Conservation (phyloP, 2,329 filamentous ascomycete genomes). For the Escovopsis weberi region DNA sequence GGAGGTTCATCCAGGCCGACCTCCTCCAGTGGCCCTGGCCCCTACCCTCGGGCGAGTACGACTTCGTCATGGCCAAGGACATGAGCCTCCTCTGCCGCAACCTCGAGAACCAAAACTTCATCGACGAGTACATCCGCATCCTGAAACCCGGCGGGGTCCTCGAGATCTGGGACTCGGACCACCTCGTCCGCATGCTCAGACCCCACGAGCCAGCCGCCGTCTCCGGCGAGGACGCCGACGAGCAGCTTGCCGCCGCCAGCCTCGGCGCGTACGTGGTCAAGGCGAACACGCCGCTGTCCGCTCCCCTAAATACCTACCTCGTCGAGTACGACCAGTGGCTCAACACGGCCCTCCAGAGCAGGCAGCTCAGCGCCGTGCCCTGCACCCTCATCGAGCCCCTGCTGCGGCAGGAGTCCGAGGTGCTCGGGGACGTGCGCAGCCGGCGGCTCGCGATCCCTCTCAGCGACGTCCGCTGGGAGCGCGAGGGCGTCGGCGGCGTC, state of each 20-base stretch:
- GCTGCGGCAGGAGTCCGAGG: constrained; percentile 66
- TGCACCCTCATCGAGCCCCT: constrained; percentile 65
- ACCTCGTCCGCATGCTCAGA: constrained; percentile 67
- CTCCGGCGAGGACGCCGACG: constrained; percentile 27
- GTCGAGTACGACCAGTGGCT: constrained; percentile 77
- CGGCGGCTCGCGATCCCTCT: constrained; percentile 77
- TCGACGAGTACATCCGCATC: constrained; percentile 64
- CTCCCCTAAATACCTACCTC: constrained; percentile 68
- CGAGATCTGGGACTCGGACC: constrained; percentile 84
- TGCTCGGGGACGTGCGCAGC: constrained; percentile 52
- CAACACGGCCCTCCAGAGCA: constrained; percentile 55
- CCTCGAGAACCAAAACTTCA: constrained; percentile 37
- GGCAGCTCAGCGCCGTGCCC: constrained; percentile 57
- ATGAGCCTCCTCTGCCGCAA: constrained; percentile 52
- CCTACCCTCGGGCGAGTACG: constrained; percentile 66
- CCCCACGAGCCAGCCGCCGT: constrained; percentile 51
- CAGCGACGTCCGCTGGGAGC: constrained; percentile 76
- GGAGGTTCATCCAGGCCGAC: constrained; percentile 82
- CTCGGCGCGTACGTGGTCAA: constrained; percentile 75
- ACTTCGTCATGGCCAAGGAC: constrained; percentile 82
- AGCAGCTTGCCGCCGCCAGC: constrained; percentile 49
- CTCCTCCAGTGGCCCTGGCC: constrained; percentile 62
- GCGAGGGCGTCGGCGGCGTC: constrained; percentile 52
- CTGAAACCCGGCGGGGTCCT: constrained; percentile 64
- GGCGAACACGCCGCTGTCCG: constrained; percentile 66